A percentile compares a stretch with the other conserved stretches of the same genome.
Evolutionary conservation across 2,329 filamentous ascomycete species (phyloP).

Genomic region (Clarireedia sp.): DNA sequence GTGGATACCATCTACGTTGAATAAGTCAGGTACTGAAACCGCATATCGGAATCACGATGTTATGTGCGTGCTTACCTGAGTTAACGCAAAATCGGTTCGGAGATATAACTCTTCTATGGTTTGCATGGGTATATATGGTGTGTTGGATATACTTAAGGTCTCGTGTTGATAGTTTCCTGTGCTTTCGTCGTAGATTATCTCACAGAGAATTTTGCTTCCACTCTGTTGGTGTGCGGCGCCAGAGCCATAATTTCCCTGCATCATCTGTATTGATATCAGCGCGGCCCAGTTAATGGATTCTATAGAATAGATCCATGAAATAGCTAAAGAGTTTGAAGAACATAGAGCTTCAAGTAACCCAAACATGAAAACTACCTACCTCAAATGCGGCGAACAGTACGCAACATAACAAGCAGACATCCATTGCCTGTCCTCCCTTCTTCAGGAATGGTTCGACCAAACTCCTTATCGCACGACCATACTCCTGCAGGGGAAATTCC

Average conservation of each 20-base stretch:
- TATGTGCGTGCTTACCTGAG: conserved; percentile 11
- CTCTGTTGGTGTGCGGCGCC: conserved; percentile 18
- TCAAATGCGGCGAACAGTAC: conserved; percentile 1
- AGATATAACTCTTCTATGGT: conserved; percentile 16
- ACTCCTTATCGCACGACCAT: background rate
- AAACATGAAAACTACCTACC: background rate
- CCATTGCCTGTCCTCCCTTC: background rate
- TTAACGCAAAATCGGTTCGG: conserved; percentile 13
- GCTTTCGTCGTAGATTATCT: conserved; percentile 13
- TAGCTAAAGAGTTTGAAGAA: background rate
- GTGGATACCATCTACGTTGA: background rate
- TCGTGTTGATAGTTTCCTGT: conserved; percentile 9
- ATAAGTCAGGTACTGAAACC: background rate
- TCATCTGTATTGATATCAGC: conserved; percentile 9
- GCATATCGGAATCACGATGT: background rate
- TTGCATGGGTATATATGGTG: conserved; percentile 14
- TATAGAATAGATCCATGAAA: too few relatives aligned
- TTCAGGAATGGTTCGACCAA: background rate
- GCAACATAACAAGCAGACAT: conserved; percentile 1
- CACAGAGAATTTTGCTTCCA: conserved; percentile 18
- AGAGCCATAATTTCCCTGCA: conserved; percentile 17
- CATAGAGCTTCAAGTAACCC: too few relatives aligned
- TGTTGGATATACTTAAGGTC: background rate
- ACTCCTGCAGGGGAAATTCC: conserved; percentile 1
- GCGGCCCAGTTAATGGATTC: too few relatives aligned